Evolutionary conservation across 306 rosid genomes (phyloP).

Genomic region (Cyamopsis tetragonoloba): DNA sequence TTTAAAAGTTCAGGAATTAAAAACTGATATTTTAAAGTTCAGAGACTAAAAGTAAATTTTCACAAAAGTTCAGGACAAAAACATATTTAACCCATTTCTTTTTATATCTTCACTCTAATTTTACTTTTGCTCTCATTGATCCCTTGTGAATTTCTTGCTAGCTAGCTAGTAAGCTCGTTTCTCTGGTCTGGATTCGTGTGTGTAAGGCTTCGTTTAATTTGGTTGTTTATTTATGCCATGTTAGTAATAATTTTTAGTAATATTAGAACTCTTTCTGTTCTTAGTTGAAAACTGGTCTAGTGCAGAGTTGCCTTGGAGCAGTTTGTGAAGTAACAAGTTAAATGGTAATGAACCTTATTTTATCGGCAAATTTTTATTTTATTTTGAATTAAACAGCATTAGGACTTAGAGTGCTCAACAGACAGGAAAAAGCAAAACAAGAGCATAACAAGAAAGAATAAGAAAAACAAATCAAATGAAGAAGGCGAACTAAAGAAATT

Average conservation of each 20-base stretch:
- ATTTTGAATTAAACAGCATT: too few relatives aligned
- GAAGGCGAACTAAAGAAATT: too few relatives aligned
- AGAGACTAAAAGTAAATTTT: too few relatives aligned
- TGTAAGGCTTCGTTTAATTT: not conserved
- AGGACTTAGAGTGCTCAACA: too few relatives aligned
- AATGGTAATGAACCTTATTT: not conserved
- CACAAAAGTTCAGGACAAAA: too few relatives aligned
- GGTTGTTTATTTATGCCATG: not conserved
- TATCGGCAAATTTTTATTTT: not conserved
- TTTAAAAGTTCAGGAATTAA: too few relatives aligned
- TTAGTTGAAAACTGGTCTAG: not conserved
- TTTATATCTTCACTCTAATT: not conserved
- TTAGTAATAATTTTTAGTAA: not conserved
- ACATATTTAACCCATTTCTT: too few relatives aligned
- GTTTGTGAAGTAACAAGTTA: conserved; percentile 1
- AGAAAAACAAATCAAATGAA: too few relatives aligned
- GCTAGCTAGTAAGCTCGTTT: not conserved
- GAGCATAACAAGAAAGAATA: too few relatives aligned
- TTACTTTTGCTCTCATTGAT: not conserved
- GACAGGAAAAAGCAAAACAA: too few relatives aligned
- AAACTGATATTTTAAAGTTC: too few relatives aligned
- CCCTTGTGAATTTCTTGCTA: not conserved
- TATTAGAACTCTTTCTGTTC: not conserved
- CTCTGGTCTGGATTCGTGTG: not conserved
- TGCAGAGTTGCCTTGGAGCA: not conserved